Evolutionary conservation across 208 protist genomes (phyloP), one percentile per base, ranked within the genome.

Genomic region (Novymonas esmeraldas): DNA sequence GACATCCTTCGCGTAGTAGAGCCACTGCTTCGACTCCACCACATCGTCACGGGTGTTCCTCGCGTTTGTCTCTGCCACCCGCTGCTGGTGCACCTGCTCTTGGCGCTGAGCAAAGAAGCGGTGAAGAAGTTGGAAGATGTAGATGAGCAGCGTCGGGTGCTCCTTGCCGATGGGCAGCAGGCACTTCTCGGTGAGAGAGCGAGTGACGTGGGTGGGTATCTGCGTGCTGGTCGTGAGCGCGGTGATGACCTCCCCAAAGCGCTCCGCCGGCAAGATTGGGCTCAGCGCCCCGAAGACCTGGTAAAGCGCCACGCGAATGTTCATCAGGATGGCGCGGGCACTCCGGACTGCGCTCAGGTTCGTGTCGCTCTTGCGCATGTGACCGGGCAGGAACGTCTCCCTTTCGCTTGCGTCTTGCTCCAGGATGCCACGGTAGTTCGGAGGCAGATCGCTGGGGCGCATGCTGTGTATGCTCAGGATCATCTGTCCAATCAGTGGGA

Each of bases 1-100:
- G 1, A 92, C 72, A 33, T 93, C 87, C 46, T 87, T 90, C 18
- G 83, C 80, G 62, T 82, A 86, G 59, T 77, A 84, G 33, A 88
- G 76, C 69, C 82, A 84, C 55, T 91, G 84, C 57, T 84, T 90
- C 11, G 59, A 42, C 48, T 89, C 73, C 6, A 79, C 57, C 20
- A 92, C 75, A 7, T 95, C 86, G 29, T 83, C 79, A 13, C 82
- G 33, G 5, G 62, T 36, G n/a, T 18, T 55, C 11, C 48, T 28
- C 14, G 13, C 26, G 22, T 44, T 34, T 38, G 49, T 63, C 46
- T 20, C 31, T 10, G 29, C 10, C 26, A 22, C 7, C n/a, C 45
- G 49, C 61, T 69, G 54, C 48, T 50, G 45, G 4, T 33, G 51
- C 13, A 70, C 44, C 49, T 58, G 33, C 46, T 55, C 62, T n/a